phyloP scores from a whole-genome alignment of 139 green algal genomes.

The Haematococcus lacustris region DNA sequence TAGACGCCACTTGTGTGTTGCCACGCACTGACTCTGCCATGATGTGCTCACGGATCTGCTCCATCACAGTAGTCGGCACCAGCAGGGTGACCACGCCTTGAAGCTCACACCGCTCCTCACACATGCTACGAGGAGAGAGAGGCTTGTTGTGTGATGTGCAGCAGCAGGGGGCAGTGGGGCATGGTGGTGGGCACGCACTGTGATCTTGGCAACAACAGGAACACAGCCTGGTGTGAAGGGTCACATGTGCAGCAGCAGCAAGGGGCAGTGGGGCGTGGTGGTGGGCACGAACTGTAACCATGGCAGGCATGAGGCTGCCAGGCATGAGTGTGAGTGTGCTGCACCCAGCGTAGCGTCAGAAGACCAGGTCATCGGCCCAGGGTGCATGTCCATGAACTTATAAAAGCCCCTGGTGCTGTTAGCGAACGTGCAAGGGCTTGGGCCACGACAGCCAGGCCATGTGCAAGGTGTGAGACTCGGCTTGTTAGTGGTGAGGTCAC shows the following conservation, averaged over 20 bases:
- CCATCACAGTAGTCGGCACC: not conserved
- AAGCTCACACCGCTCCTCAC: not conserved
- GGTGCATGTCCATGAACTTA: no score
- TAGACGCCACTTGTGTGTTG: conserved; percentile 59
- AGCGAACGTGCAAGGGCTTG: no score
- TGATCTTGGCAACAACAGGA: not conserved
- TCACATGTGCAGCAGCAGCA: not conserved
- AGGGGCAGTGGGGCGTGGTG: no score
- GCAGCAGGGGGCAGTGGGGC: not conserved
- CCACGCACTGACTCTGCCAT: conserved; percentile 68
- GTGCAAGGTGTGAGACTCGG: no score
- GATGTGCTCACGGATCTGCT: conserved; percentile 72
- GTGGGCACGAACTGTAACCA: no score
- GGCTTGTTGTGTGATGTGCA: not conserved
- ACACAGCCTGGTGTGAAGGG: not conserved
- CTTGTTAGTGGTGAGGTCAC: no score
- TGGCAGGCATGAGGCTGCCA: no score
- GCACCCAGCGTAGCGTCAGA: no score
- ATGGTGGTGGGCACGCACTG: not conserved
- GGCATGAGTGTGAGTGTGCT: no score
- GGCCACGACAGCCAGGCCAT: no score
- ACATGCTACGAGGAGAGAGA: not conserved
- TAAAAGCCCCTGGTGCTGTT: no score
- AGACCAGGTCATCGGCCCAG: no score
- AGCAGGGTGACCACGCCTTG: not conserved